Evolutionary conservation across 441 rosid genomes (phyloP).

Genomic region (Isatis lusitanica): DNA sequence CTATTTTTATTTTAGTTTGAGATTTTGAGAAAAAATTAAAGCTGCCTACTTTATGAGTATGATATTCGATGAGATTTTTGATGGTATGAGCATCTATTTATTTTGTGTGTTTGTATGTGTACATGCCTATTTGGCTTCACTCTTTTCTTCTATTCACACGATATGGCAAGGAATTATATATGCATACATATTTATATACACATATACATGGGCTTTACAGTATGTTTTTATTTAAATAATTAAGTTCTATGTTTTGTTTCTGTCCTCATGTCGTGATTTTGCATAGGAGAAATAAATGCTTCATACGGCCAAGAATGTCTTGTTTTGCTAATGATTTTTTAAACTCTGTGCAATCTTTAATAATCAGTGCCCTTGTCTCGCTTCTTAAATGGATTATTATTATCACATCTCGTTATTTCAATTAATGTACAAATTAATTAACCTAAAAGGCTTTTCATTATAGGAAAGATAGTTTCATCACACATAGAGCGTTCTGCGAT

Average conservation of each 20-base stretch:
- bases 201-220: slow-evolving; percentile 38
- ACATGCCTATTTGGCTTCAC: slow-evolving; percentile 40
- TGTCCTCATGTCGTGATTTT: slow-evolving; percentile 28
- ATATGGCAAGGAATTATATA: slow-evolving; percentile 41
- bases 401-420: neutral
- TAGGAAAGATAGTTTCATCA: slow-evolving; percentile 54
- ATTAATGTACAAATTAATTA: neutral
- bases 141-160: slow-evolving; percentile 26
- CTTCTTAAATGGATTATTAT: neutral
- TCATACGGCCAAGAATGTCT: slow-evolving; percentile 34
- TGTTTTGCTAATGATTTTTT: slow-evolving; percentile 30
- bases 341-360: slow-evolving; percentile 33
- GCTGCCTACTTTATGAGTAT: slow-evolving; percentile 29
- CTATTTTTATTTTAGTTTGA: neutral
- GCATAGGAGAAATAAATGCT: slow-evolving; percentile 51
- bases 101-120: slow-evolving; percentile 36
- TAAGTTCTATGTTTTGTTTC: slow-evolving; percentile 19
- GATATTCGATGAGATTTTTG: slow-evolving; percentile 25
- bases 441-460: slow-evolving; percentile 44
- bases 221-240: neutral
- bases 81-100: slow-evolving; percentile 29
- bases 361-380: slow-evolving; percentile 10
- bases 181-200: slow-evolving; percentile 3
- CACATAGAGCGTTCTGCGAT: slow-evolving; percentile 90
- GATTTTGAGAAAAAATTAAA: slow-evolving; percentile 6